Percentiles rank a stretch among this genome's conserved stretches.
Conservation (phyloP, 2,329 filamentous ascomycete species). For the Cordyceps cicadae region DNA sequence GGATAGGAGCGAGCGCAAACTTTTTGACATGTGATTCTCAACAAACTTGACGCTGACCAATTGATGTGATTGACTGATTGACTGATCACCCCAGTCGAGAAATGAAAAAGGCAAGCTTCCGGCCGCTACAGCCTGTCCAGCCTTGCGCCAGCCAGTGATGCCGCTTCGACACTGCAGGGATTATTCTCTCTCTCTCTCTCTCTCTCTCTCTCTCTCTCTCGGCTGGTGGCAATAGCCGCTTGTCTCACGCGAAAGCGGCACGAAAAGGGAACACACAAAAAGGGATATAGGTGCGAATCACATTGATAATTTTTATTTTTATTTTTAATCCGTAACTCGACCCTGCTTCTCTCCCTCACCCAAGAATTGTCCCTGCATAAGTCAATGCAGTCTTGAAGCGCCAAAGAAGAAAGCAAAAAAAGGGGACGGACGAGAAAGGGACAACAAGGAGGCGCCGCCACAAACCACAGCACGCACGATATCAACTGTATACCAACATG, state of each 20-base stretch:
- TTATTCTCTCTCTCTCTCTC: background rate
- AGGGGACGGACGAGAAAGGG: too few species aligned
- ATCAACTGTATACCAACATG: background rate
- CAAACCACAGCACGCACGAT: background rate
- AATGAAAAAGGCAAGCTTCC: background rate
- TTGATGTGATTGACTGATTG: too few species aligned
- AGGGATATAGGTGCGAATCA: background rate
- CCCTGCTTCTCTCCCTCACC: background rate
- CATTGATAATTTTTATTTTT: too few species aligned
- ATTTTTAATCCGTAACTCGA: background rate
- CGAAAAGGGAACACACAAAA: background rate
- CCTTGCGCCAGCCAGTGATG: background rate
- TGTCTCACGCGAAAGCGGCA: background rate
- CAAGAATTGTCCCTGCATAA: too few species aligned
- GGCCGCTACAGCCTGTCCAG: background rate
- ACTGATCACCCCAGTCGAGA: background rate
- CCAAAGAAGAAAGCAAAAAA: background rate
- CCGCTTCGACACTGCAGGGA: background rate
- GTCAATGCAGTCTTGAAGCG: too few species aligned
- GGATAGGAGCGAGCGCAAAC: background rate
- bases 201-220: background rate
- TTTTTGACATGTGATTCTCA: constrained; percentile 12
- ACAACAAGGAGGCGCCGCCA: background rate
- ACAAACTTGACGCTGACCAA: constrained; percentile 1
- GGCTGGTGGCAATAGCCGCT: too few species aligned